Conservation (phyloP, 345 rosid genomes). For the Boechera stricta region DNA sequence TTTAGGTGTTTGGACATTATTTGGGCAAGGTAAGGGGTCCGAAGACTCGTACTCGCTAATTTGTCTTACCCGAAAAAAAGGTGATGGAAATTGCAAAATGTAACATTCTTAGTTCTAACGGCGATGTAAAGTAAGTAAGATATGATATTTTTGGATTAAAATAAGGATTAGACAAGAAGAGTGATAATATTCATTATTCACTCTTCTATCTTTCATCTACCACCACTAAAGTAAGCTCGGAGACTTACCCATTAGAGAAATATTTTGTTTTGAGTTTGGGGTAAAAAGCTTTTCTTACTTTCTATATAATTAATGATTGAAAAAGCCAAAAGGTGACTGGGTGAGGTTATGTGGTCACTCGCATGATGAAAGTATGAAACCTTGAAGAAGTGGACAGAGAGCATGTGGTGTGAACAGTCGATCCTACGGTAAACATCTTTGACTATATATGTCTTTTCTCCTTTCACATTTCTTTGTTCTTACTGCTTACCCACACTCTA, state of each 20-base stretch:
- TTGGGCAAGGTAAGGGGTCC: neutral
- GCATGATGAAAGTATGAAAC: neutral
- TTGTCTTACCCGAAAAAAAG: neutral
- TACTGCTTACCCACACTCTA: neutral
- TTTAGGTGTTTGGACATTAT: neutral
- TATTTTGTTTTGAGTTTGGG: neutral
- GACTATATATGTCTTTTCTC: neutral
- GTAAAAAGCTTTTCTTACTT: neutral
- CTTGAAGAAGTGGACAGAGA: neutral
- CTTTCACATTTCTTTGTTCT: neutral
- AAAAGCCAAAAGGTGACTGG: neutral
- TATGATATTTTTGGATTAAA: neutral
- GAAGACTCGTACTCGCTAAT: neutral
- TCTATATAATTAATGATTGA: neutral
- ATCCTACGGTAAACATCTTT: conserved; percentile 8
- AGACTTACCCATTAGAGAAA: neutral
- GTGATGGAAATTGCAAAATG: neutral
- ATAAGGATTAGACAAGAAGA: neutral
- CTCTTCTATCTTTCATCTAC: neutral
- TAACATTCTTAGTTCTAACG: neutral
- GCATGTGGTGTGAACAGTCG: neutral
- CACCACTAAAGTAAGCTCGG: neutral
- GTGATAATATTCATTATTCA: neutral
- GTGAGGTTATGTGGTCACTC: neutral
- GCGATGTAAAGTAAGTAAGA: neutral